Conservation (phyloP, 2,329 filamentous ascomycete genomes). For the Aureobasidium melanogenum region DNA sequence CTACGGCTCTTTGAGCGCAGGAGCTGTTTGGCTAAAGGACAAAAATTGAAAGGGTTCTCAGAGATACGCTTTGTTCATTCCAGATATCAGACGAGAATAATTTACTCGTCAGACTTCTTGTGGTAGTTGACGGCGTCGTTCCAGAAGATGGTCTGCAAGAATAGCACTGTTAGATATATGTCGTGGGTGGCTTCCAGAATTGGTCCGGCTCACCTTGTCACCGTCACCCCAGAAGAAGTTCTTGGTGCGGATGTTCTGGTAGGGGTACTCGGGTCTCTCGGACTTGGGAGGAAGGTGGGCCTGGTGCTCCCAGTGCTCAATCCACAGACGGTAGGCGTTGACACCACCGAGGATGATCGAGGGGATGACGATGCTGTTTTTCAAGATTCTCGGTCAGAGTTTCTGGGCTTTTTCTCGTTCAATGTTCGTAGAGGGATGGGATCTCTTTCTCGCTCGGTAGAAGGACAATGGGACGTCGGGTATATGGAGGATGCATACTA, state of each 20-base stretch:
- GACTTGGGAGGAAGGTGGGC: conserved; percentile 74
- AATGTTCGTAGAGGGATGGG: conserved; percentile 10
- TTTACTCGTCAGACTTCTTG: conserved; percentile 58
- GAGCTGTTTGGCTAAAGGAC: conserved; percentile 5
- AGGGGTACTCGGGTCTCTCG: conserved; percentile 87
- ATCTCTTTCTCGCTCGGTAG: neutral
- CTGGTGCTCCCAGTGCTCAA: conserved; percentile 96
- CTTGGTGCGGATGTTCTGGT: conserved; percentile 96
- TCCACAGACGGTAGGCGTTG: conserved; percentile 90
- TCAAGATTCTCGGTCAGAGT: neutral
- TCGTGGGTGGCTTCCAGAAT: neutral
- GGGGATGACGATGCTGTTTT: conserved; percentile 62
- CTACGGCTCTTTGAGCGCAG: conserved; percentile 3
- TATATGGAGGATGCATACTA: conserved; percentile 51
- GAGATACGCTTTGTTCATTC: conserved; percentile 3
- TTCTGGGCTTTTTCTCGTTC: neutral
- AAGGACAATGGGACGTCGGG: neutral
- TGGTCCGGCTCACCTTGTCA: conserved; percentile 62
- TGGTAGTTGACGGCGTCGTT: conserved; percentile 94
- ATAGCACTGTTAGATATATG: neutral
- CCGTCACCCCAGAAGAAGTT: conserved; percentile 93
- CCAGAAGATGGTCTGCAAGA: conserved; percentile 55
- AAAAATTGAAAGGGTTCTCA: neutral
- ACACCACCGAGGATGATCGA: conserved; percentile 59
- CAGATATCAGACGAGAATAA: neutral